Percentiles rank a stretch among this genome's conserved stretches.
Conservation (phyloP, 495 filamentous ascomycete genomes). For the Podospora anserina region DNA sequence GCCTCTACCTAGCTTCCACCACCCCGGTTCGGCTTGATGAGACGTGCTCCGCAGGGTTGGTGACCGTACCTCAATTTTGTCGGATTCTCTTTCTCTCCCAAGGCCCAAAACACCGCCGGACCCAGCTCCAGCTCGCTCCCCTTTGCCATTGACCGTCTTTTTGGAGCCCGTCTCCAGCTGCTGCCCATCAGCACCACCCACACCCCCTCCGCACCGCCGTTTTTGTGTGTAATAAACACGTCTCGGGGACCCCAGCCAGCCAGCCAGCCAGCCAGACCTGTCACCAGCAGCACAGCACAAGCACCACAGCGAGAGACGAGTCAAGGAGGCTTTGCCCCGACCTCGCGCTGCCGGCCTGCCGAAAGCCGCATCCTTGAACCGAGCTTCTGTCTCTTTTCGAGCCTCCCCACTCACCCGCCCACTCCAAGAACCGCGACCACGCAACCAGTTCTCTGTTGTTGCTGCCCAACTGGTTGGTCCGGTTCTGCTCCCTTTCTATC, state of each 20-base stretch:
- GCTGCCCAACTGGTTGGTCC: conserved; percentile 33
- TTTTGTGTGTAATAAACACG: conserved; percentile 8
- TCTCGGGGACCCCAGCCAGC: conserved; percentile 12
- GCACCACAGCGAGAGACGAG: conserved; percentile 1
- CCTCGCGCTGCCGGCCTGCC: conserved; percentile 22
- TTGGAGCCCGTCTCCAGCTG: neutral
- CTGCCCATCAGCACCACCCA: neutral
- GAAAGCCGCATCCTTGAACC: conserved; percentile 25
- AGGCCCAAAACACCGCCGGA: conserved; percentile 22
- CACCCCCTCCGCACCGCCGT: neutral
- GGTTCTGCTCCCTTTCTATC: conserved; percentile 3
- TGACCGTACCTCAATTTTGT: conserved; percentile 26
- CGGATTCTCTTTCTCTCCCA: conserved; percentile 3
- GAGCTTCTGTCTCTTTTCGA: conserved; percentile 22
- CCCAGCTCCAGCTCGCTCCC: conserved; percentile 16
- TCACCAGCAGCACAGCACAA: neutral
- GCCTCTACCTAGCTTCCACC: conserved; percentile 23
- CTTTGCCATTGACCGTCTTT: conserved; percentile 24
- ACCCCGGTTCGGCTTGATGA: conserved; percentile 26
- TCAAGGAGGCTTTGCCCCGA: conserved; percentile 11
- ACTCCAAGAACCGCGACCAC: conserved; percentile 16
- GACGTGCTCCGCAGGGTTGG: conserved; percentile 28
- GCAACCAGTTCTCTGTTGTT: conserved; percentile 20
- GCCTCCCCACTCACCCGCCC: conserved; percentile 23
- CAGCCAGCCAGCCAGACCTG: conserved; percentile 1